Evolutionary conservation across 805 yeast genomes (phyloP).

Genomic region (Candida gorgasii): DNA sequence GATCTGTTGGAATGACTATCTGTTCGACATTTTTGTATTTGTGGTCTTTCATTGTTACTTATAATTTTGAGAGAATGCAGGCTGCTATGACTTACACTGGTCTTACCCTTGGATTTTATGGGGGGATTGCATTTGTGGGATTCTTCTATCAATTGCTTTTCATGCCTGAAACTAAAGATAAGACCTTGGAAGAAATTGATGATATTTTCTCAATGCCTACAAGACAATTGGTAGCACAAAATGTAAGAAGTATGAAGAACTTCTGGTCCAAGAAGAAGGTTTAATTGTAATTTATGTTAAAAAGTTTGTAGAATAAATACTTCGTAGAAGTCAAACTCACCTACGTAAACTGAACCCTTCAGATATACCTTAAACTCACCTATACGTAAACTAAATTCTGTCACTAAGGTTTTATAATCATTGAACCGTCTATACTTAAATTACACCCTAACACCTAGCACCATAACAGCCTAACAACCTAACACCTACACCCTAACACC

Average conservation of each 20-base stretch:
- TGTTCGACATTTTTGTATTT: constrained; percentile 56
- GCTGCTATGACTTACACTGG: constrained; percentile 61
- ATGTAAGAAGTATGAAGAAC: constrained; percentile 31
- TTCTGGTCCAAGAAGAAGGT: background rate
- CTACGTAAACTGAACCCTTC: background rate
- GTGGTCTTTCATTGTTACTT: constrained; percentile 65
- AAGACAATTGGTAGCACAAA: constrained; percentile 32
- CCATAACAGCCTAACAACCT: no score
- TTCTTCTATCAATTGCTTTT: constrained; percentile 50
- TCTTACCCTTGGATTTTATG: constrained; percentile 64
- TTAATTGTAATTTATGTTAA: background rate
- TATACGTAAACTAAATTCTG: no score
- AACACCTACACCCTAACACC: no score
- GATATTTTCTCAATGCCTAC: constrained; percentile 52
- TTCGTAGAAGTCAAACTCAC: background rate
- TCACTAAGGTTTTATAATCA: no score
- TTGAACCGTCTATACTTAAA: no score
- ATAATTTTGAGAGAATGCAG: constrained; percentile 60
- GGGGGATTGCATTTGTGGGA: constrained; percentile 64
- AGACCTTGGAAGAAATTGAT: constrained; percentile 71
- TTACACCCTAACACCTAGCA: no score
- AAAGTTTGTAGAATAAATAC: background rate
- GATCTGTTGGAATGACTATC: constrained; percentile 67
- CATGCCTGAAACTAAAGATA: constrained; percentile 72
- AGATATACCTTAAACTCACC: no score